These are phyloP conservation scores for Fusarium sp. DNA, from an alignment of 2,329 filamentous ascomycete species.

Conservation along the genomic window DNA sequence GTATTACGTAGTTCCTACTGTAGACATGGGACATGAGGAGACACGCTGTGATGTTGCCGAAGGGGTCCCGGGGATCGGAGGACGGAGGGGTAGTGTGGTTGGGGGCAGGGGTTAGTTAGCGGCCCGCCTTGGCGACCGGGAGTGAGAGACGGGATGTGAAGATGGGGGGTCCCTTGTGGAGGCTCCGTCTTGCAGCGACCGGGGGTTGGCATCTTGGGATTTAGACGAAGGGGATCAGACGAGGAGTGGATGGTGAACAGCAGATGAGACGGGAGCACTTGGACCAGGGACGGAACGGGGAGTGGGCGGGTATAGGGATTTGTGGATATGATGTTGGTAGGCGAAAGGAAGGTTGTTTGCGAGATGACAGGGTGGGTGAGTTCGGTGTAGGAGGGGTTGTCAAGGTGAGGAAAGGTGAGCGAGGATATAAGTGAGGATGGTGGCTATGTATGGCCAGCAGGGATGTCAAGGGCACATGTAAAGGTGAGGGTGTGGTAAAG, in stretches of 20 bases:
- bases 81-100: neutral
- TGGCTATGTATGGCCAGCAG: neutral
- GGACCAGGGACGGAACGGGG: conserved; percentile 1
- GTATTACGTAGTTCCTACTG: neutral
- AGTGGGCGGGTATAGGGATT: conserved; percentile 2
- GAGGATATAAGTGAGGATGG: neutral
- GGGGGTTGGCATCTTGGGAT: neutral
- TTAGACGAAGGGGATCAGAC: conserved; percentile 10
- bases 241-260: conserved; percentile 30
- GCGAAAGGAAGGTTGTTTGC: neutral
- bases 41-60: neutral
- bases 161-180: neutral
- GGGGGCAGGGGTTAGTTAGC: conserved; percentile 1
- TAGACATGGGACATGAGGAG: neutral
- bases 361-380: neutral
- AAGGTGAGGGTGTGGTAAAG: neutral
- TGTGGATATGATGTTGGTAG: conserved; percentile 2
- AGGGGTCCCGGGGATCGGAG: neutral
- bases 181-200: neutral
- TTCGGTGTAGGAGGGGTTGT: neutral
- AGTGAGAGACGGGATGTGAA: conserved; percentile 3
- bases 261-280: conserved; percentile 15
- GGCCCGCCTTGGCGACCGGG: conserved; percentile 1
- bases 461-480: neutral
- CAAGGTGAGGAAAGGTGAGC: neutral